Percentiles rank a stretch among this genome's conserved stretches.
Conservation (phyloP, 2,329 filamentous ascomycete species). For the Paraphoma chrysanthemicola region DNA sequence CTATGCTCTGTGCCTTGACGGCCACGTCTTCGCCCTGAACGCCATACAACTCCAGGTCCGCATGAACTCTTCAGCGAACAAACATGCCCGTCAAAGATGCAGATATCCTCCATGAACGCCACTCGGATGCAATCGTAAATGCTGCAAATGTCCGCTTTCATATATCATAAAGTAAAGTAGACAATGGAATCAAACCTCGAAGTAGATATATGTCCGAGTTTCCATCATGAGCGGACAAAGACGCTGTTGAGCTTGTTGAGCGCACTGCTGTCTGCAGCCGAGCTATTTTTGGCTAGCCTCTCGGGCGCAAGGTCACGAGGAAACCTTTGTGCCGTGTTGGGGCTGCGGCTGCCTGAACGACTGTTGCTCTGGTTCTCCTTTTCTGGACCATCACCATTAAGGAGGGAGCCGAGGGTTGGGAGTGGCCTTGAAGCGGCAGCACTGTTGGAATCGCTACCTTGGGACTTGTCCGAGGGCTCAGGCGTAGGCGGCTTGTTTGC, state of each 20-base stretch:
- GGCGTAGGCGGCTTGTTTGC: slow-evolving; percentile 40
- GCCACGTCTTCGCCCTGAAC: not conserved
- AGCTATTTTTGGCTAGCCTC: slow-evolving; percentile 41
- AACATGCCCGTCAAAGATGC: slow-evolving; percentile 23
- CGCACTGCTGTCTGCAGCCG: slow-evolving; percentile 37
- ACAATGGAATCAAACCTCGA: not conserved
- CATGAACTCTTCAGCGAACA: not conserved
- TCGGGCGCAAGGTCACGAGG: slow-evolving; percentile 42
- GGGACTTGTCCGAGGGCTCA: slow-evolving; percentile 48
- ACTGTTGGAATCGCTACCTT: slow-evolving; percentile 46
- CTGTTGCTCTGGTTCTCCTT: slow-evolving; percentile 43
- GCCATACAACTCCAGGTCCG: slow-evolving; percentile 11
- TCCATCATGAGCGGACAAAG: slow-evolving; percentile 35
- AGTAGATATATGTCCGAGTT: not conserved
- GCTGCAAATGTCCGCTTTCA: slow-evolving; percentile 14
- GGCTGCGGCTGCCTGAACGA: slow-evolving; percentile 53
- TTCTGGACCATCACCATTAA: slow-evolving; percentile 37
- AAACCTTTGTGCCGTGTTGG: slow-evolving; percentile 38
- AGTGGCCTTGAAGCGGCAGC: slow-evolving; percentile 50
- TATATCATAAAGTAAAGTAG: slow-evolving; percentile 4
- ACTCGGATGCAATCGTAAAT: slow-evolving; percentile 37
- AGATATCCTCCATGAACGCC: slow-evolving; percentile 27
- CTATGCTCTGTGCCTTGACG: not conserved
- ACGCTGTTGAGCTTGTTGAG: slow-evolving; percentile 45
- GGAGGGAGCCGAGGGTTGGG: slow-evolving; percentile 50